Evolutionary conservation across 2,329 filamentous ascomycete species (phyloP).

Genomic region (Ophiostoma himal-ulmi): DNA sequence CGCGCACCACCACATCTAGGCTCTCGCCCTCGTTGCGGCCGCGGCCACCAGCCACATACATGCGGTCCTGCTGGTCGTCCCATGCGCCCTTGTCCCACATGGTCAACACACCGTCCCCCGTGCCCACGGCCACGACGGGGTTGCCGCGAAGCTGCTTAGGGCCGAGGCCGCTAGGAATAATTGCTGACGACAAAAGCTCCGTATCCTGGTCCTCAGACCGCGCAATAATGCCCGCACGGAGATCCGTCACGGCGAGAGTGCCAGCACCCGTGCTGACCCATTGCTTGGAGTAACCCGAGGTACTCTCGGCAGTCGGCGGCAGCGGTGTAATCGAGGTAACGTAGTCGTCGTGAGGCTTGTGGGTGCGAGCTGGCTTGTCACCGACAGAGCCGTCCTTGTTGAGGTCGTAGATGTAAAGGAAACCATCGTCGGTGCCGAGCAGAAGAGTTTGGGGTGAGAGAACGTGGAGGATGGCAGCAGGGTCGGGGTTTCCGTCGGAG

Average conservation of each 20-base stretch:
- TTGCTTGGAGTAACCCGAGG: conserved; percentile 85
- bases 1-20: conserved; percentile 67
- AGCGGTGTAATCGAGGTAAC: conserved; percentile 82
- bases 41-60: conserved; percentile 62
- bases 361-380: conserved; percentile 65
- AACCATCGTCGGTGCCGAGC: conserved; percentile 83
- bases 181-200: conserved; percentile 74
- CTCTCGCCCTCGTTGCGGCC: conserved; percentile 58
- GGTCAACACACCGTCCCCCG: conserved; percentile 73
- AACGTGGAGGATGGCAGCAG: conserved; percentile 71
- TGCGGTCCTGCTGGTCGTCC: conserved; percentile 90
- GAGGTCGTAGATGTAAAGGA: conserved; percentile 81
- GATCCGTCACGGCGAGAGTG: conserved; percentile 82
- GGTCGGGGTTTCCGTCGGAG: conserved; percentile 40
- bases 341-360: conserved; percentile 87
- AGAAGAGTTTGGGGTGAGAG: conserved; percentile 85
- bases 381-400: conserved; percentile 50
- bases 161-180: conserved; percentile 65
- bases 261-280: conserved; percentile 92
- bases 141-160: conserved; percentile 60
- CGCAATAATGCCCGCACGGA: conserved; percentile 77
- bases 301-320: conserved; percentile 71
- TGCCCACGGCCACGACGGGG: conserved; percentile 71
- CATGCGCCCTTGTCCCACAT: conserved; percentile 91
- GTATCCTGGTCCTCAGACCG: conserved; percentile 94